These are phyloP conservation scores for Mayamaea pseudoterrestris DNA, from an alignment of 108 stramenopile species.

Conservation along the genomic window DNA sequence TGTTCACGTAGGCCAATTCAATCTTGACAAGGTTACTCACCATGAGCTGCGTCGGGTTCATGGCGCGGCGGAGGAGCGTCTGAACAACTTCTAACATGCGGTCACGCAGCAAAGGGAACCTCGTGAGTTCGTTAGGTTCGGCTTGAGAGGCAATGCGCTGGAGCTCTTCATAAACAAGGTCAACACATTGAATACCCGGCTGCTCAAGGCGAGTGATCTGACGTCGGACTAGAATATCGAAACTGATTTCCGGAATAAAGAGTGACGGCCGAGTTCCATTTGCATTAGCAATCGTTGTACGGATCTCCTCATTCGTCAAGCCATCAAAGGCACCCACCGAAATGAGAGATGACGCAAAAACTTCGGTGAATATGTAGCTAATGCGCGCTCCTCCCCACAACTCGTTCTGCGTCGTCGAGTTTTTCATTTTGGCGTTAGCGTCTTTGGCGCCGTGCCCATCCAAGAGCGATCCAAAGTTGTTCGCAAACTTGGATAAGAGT, in stretches of 20 bases:
- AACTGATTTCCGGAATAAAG: conserved; percentile 95
- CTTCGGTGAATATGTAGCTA: conserved; percentile 87
- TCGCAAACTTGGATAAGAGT: conserved; percentile 85
- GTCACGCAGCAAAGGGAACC: conserved; percentile 87
- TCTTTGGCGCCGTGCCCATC: conserved; percentile 70
- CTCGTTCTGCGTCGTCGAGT: conserved; percentile 16
- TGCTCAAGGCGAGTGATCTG: conserved; percentile 91
- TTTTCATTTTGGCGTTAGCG: conserved; percentile 1
- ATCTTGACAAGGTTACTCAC: conserved; percentile 89
- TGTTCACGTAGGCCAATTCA: conserved; percentile 97
- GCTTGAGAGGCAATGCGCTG: conserved; percentile 84
- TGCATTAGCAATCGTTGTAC: conserved; percentile 93
- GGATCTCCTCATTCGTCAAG: conserved; percentile 89
- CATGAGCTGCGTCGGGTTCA: conserved; percentile 88
- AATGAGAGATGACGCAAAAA: conserved; percentile 80
- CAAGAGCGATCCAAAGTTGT: conserved; percentile 77
- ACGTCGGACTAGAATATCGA: conserved; percentile 88
- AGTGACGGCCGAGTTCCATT: conserved; percentile 89
- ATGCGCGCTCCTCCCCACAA: conserved; percentile 97
- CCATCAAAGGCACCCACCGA: conserved; percentile 91
- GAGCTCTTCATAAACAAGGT: conserved; percentile 91
- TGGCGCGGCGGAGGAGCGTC: conserved; percentile 48
- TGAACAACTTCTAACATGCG: conserved; percentile 84
- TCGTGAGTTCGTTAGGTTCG: conserved; percentile 77
- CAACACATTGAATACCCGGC: conserved; percentile 90